Conservation (phyloP, 768 basidiomycete species). For the Leccinum aurantiacum region DNA sequence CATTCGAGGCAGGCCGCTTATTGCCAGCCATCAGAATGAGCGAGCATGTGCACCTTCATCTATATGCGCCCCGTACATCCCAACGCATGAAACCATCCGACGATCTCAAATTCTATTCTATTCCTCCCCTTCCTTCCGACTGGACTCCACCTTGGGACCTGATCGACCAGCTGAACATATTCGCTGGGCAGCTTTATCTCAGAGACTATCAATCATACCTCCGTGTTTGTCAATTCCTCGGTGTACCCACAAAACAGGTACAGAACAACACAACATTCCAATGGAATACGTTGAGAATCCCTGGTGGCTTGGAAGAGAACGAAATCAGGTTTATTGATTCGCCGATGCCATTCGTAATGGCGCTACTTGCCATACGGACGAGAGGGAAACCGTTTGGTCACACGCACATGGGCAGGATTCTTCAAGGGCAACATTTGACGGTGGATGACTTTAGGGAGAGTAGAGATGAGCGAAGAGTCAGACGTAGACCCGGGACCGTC, state of each 20-base stretch:
- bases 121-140: background rate
- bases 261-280: background rate
- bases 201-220: background rate
- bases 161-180: background rate
- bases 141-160: background rate
- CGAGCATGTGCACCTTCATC: background rate
- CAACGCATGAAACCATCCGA: background rate
- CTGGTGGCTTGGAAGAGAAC: background rate
- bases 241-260: background rate
- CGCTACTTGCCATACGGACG: background rate
- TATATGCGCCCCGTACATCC: background rate
- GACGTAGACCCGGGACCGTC: too few relatives aligned
- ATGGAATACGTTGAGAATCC: background rate
- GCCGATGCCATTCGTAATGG: background rate
- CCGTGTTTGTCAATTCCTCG: background rate
- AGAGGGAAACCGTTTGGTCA: background rate
- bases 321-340: background rate
- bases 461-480: too few relatives aligned
- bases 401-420: background rate
- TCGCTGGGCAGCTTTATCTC: background rate
- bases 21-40: background rate
- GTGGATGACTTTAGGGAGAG: background rate
- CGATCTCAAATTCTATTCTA: background rate
- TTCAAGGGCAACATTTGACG: background rate
- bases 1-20: background rate